Evolutionary conservation across 495 filamentous ascomycete genomes (phyloP).

Genomic region (Parathielavia hyrcaniae): DNA sequence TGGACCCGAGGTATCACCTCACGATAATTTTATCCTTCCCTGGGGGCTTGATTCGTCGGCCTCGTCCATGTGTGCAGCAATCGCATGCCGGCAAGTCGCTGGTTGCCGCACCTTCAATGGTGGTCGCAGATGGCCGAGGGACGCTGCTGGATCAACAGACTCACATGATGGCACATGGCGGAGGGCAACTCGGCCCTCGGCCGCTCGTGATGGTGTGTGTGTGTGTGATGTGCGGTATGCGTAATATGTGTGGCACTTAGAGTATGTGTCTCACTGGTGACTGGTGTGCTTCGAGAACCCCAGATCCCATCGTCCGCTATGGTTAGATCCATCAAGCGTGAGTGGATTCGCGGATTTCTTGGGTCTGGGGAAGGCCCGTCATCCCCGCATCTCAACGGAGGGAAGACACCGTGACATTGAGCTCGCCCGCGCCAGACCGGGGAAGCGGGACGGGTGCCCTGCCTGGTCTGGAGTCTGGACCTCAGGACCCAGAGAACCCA

Average conservation of each 20-base stretch:
- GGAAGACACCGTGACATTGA: constrained; percentile 9
- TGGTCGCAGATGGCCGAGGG: background rate
- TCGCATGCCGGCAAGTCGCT: constrained; percentile 19
- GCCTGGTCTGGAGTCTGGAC: constrained; percentile 1
- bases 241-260: too few relatives aligned
- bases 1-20: constrained; percentile 6
- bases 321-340: constrained; percentile 3
- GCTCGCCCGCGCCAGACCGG: background rate
- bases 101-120: constrained; percentile 24
- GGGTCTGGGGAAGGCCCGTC: constrained; percentile 20
- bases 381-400: constrained; percentile 15
- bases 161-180: background rate
- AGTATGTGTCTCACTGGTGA: background rate
- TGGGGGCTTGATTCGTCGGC: constrained; percentile 15
- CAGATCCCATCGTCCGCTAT: constrained; percentile 4
- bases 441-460: constrained; percentile 15
- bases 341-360: constrained; percentile 10
- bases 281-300: background rate
- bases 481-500: background rate
- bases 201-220: background rate
- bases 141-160: background rate
- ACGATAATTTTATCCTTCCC: constrained; percentile 20
- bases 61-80: constrained; percentile 2
- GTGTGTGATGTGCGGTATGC: too few relatives aligned
- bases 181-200: background rate